Evolutionary conservation across 2,329 filamentous ascomycete species (phyloP), one percentile per base, ranked within the genome.

Genomic region (Phoma sp.): DNA sequence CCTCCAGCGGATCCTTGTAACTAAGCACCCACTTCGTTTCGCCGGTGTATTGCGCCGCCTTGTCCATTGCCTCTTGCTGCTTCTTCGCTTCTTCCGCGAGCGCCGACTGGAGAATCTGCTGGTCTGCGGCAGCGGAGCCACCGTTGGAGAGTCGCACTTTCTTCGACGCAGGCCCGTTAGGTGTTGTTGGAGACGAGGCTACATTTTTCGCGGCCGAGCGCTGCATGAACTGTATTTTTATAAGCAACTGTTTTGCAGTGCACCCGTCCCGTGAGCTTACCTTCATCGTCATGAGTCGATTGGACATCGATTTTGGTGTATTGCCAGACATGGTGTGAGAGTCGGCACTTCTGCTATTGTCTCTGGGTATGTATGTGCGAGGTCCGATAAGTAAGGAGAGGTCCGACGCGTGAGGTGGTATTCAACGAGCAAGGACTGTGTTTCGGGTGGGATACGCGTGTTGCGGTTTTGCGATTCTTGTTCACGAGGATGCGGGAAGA

Each of bases 271-370:
- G 22, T 38, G 17, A 43, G 36, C 53, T 32, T 71, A 82, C 84
- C 77, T 96, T 96, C 92, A 96, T 97, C 33, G 90, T 93, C 71
- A 96, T 82, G 43, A 97, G 87, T 64, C 92, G 88, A 55, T 89
- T 93, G 60, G 93, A 96, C 87, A 96, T 92, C 40, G 82, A 83
- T 76, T 89, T 89, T 24, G 72, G 71, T 17, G 68, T 71, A 12
- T 61, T 70, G 38, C 68, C 62, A 17, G 69, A 63, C 71, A 74
- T 74, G 3, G 27, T 61, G 65, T 15, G 7, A 0, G 10, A 46
- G 17, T 35, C 4, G 12, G 45, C 41, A 41, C 45, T 55, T 36
- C 41, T 55, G 25, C 45, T 38, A 21, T 22, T 12, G 5, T 7
- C 5, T 31, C 12, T 13, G 5, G 17, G 0, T 36, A 8, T 19